Conservation (phyloP, 1,284 basidiomycete species). For the Spongiforma sp. region DNA sequence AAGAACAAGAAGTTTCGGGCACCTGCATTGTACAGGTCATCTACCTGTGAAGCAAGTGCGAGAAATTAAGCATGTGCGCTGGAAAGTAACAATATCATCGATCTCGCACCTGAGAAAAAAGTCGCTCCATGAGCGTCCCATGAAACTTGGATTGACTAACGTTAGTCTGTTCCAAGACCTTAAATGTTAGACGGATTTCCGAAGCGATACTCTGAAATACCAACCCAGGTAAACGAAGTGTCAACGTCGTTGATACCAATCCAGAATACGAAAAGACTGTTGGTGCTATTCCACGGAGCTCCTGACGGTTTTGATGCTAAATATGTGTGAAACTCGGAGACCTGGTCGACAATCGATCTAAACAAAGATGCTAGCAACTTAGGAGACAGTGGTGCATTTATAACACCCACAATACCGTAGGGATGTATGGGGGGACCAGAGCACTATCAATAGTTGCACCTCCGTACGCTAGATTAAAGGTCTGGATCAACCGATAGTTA, state of each 20-base stretch:
- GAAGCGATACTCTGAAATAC: slow-evolving; percentile 12
- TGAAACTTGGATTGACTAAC: slow-evolving; percentile 58
- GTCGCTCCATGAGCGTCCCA: slow-evolving; percentile 52
- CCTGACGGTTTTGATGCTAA: slow-evolving; percentile 55
- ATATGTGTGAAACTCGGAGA: slow-evolving; percentile 57
- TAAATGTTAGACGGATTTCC: background rate
- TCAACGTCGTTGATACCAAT: slow-evolving; percentile 72
- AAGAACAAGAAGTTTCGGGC: slow-evolving; percentile 69
- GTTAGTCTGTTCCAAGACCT: slow-evolving; percentile 48
- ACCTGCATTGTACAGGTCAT: slow-evolving; percentile 56
- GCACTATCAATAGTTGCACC: slow-evolving; percentile 69
- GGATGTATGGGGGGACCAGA: slow-evolving; percentile 61
- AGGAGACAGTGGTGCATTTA: background rate
- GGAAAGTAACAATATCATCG: background rate
- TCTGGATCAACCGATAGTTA: too few relatives aligned
- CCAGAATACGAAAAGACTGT: slow-evolving; percentile 66
- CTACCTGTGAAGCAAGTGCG: slow-evolving; percentile 52
- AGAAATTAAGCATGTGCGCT: slow-evolving; percentile 1
- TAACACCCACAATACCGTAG: too few relatives aligned
- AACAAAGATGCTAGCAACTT: background rate
- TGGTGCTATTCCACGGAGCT: slow-evolving; percentile 57
- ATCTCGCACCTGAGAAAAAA: slow-evolving; percentile 55
- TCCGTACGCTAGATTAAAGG: slow-evolving; percentile 65
- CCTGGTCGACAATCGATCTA: slow-evolving; percentile 65
- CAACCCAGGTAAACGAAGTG: slow-evolving; percentile 57